Conservation (phyloP, 305 asterid species). For the Lippia alba region DNA sequence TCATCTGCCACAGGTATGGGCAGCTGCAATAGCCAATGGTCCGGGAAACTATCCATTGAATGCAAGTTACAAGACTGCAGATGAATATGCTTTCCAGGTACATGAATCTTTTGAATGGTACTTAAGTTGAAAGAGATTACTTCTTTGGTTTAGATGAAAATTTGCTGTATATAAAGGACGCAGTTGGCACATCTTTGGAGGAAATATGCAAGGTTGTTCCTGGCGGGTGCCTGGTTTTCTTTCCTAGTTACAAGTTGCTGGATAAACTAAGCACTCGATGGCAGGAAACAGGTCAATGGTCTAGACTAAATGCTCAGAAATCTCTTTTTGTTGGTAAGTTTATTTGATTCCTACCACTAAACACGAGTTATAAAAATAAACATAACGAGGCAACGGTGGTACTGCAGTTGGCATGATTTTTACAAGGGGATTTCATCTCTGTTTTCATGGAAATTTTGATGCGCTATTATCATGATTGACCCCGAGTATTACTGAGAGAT, state of each 20-base stretch:
- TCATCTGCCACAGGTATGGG: conserved; percentile 73
- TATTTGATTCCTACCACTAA: conserved; percentile 16
- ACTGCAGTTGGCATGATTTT: conserved; percentile 11
- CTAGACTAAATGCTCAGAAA: conserved; percentile 78
- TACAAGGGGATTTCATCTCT: conserved; percentile 18
- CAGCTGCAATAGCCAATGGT: conserved; percentile 83
- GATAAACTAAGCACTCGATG: conserved; percentile 87
- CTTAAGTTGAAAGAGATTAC: conserved; percentile 6
- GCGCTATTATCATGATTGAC: conserved; percentile 21
- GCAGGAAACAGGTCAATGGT: conserved; percentile 96
- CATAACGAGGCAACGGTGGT: conserved; percentile 7
- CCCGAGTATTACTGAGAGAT: conserved; percentile 30
- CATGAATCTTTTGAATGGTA: conserved; percentile 29
- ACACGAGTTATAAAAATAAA: conserved; percentile 8
- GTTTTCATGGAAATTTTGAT: conserved; percentile 15
- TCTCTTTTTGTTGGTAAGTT: conserved; percentile 80
- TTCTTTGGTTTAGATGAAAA: conserved; percentile 29
- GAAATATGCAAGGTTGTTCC: conserved; percentile 88
- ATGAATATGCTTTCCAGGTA: conserved; percentile 88
- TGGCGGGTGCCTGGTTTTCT: conserved; percentile 93
- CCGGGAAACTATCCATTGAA: conserved; percentile 86
- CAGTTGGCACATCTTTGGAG: conserved; percentile 84
- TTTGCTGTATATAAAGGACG: conserved; percentile 61
- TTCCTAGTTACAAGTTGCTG: conserved; percentile 95
- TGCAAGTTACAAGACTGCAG: conserved; percentile 91